Base-by-base conservation (phyloP, 2,329 filamentous ascomycete species). In the Cercospora sp. region DNA sequence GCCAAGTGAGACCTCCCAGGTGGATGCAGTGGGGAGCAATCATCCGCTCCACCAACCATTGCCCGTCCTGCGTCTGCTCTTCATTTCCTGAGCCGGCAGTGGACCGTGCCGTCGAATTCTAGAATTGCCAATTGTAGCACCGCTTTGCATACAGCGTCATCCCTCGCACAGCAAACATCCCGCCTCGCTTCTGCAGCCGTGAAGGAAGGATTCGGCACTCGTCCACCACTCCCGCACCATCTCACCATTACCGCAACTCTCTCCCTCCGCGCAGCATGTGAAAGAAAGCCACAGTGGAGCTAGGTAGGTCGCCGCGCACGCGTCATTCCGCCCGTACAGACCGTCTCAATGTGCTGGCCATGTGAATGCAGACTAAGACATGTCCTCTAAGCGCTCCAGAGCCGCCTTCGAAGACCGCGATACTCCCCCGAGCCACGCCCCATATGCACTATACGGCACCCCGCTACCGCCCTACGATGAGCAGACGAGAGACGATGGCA, bases 401-500 rank as follows among this genome's bases (percentile, higher is more conserved):
- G 87, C 88, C 74, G 86, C 88, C 74, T 96, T 91, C 80, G 93
- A 97, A 82, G 90, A 94, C 76, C 81, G 88, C 60, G 85, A 88
- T 64, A 70, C 61, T 37, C 74, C 76, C 64, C 76, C 76, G 5
- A 84, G 88, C 67, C 86, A 90, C 77, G 89, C 91, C 13, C 90
- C 91, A 0, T 97, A 89, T 79, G 91, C 90, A 66, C 77, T 90
- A 66, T 97, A 91, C 78, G 95, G 95, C 77, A 97, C 93, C 2
- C 90, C 94, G 8, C 85, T 99, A 16, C 93, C 93, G 0, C 88
- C 91, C 3, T 82, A 88, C 69, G 92, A 97, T 76, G 85, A 90
- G 60, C 87, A 92, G 21, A 85, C 87, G 43, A 90, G 93, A 75
- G 94, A 98, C 79, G 92, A 97, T 82, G 94, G 94, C 70, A 93